Conservation (phyloP, 2,329 filamentous ascomycete genomes). For the Cordyceps cateniannulata region DNA sequence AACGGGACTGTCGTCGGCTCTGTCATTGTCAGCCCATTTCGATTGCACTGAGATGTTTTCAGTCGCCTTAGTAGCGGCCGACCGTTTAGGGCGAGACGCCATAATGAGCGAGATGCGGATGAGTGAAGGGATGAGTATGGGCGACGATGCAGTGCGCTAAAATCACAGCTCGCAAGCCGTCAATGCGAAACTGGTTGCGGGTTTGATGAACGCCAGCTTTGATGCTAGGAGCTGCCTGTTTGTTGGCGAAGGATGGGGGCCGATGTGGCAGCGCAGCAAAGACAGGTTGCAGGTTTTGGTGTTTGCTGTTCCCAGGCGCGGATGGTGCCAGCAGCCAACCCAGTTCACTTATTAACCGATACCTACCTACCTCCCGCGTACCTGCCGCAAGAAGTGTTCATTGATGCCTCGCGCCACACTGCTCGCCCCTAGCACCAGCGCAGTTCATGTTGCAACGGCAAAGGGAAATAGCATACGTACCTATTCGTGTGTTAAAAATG, state of each 20-base stretch:
- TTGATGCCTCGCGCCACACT: conserved; percentile 4
- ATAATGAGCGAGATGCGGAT: conserved; percentile 25
- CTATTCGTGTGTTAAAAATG: not conserved
- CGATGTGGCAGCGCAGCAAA: not conserved
- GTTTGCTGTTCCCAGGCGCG: conserved; percentile 8
- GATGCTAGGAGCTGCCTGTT: conserved; percentile 1
- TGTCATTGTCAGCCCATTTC: conserved; percentile 32
- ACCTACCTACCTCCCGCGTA: not conserved
- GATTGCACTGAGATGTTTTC: conserved; percentile 37
- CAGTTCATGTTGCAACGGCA: not conserved
- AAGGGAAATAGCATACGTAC: not conserved
- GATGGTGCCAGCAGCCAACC: not conserved
- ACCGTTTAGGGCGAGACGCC: conserved; percentile 42
- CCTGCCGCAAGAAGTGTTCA: too few relatives aligned
- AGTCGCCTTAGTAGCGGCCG: conserved; percentile 36
- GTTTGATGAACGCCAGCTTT: not conserved
- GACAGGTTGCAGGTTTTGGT: conserved; percentile 6
- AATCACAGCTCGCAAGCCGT: not conserved
- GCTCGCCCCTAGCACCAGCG: not conserved
- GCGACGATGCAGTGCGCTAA: not conserved
- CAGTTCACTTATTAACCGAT: not conserved
- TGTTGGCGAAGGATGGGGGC: not conserved
- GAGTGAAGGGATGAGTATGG: not conserved
- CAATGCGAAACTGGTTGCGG: not conserved
- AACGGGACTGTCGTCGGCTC: conserved; percentile 37